Conservation (phyloP, 805 yeast species). For the Tetrapisispora taiwanensis region DNA sequence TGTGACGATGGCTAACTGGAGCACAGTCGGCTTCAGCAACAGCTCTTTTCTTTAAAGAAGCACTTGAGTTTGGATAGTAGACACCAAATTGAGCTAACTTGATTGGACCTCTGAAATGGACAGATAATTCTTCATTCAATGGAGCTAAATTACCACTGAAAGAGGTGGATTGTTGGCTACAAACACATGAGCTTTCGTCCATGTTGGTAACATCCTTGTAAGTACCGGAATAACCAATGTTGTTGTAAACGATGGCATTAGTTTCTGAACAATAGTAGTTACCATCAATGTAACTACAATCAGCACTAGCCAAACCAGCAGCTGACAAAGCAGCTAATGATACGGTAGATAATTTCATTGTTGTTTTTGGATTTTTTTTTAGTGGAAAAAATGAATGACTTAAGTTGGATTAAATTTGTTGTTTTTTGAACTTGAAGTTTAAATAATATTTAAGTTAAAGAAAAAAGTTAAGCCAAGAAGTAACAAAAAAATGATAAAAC, state of each 20-base stretch:
- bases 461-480: too few species aligned
- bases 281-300: slow-evolving; percentile 45
- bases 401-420: slow-evolving; percentile 15
- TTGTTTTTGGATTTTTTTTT: background rate
- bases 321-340: slow-evolving; percentile 12
- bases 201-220: slow-evolving; percentile 72
- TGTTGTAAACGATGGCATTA: slow-evolving; percentile 52
- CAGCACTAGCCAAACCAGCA: slow-evolving; percentile 27
- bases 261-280: slow-evolving; percentile 77
- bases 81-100: slow-evolving; percentile 66
- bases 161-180: slow-evolving; percentile 46
- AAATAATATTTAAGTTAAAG: background rate
- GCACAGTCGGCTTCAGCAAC: slow-evolving; percentile 23
- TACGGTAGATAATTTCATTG: slow-evolving; percentile 4
- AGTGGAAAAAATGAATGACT: slow-evolving; percentile 22
- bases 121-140: slow-evolving; percentile 56
- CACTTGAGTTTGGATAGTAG: slow-evolving; percentile 55
- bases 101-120: slow-evolving; percentile 72
- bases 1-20: slow-evolving; percentile 36
- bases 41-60: slow-evolving; percentile 36
- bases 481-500: too few species aligned
- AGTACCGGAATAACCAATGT: slow-evolving; percentile 78
- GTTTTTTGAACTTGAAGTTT: background rate
- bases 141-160: slow-evolving; percentile 64
- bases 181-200: slow-evolving; percentile 60